Conservation (phyloP, 2,329 filamentous ascomycete species). For the Colletotrichum australisinense region DNA sequence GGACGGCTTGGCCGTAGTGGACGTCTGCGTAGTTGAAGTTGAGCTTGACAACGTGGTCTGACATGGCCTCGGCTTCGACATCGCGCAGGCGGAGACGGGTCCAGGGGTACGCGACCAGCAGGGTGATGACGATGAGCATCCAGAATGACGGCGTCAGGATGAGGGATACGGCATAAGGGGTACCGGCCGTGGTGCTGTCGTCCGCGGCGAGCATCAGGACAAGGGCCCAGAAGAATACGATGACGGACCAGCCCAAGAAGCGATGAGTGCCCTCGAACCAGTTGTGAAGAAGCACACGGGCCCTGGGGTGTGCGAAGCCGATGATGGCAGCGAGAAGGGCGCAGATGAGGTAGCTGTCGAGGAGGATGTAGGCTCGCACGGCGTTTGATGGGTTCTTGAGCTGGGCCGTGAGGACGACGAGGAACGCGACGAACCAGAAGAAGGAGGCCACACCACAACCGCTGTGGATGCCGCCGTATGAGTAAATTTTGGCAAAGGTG, state of each 20-base stretch:
- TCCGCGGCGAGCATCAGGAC: constrained; percentile 64
- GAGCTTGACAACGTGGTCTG: constrained; percentile 77
- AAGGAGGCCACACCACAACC: constrained; percentile 61
- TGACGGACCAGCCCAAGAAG: constrained; percentile 77
- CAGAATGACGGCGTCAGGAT: constrained; percentile 66
- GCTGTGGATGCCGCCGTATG: constrained; percentile 63
- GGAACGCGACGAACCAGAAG: constrained; percentile 60
- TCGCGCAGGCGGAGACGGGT: constrained; percentile 74
- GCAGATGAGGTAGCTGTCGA: constrained; percentile 69
- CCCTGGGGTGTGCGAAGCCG: constrained; percentile 69
- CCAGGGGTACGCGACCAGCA: constrained; percentile 79
- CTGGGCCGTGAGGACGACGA: constrained; percentile 42
- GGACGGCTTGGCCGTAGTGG: constrained; percentile 65
- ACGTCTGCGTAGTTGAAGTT: constrained; percentile 74
- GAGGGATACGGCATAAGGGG: constrained; percentile 49
- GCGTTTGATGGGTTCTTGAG: constrained; percentile 47
- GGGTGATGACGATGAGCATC: constrained; percentile 73
- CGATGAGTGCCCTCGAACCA: constrained; percentile 78
- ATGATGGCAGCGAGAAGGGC: constrained; percentile 70
- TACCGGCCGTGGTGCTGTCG: constrained; percentile 49
- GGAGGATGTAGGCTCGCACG: constrained; percentile 46
- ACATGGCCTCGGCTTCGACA: constrained; percentile 75
- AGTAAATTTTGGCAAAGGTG: constrained; percentile 63
- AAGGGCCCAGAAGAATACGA: constrained; percentile 73
- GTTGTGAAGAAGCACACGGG: constrained; percentile 74